Conservation (phyloP, 768 basidiomycete species). For the Cystoderma amianthinum region DNA sequence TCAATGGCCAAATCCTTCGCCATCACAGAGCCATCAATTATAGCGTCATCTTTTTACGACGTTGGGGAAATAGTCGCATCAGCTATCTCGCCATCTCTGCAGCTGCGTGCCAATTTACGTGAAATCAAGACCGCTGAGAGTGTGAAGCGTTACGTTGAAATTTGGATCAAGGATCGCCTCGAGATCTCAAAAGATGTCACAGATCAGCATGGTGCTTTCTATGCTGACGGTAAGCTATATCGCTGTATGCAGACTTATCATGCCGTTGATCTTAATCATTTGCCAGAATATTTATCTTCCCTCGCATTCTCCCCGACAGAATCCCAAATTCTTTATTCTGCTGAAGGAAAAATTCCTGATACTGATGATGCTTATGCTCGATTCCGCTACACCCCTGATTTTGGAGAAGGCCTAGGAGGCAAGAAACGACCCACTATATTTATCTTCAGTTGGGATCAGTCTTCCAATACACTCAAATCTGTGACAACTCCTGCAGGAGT, state of each 20-base stretch:
- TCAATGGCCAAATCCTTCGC: constrained; percentile 32
- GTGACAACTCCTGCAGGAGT: constrained; percentile 12
- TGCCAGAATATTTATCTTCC: constrained; percentile 41
- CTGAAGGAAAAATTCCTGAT: constrained; percentile 40
- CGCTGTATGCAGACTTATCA: not conserved
- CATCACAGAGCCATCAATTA: constrained; percentile 10
- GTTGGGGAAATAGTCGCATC: constrained; percentile 30
- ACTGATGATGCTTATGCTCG: constrained; percentile 29
- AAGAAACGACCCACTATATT: constrained; percentile 49
- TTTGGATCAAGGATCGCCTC: constrained; percentile 42
- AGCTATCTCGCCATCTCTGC: constrained; percentile 32
- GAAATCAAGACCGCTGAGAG: constrained; percentile 18
- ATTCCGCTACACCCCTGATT: constrained; percentile 50
- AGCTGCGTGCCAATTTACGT: constrained; percentile 39
- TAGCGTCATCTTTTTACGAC: constrained; percentile 24
- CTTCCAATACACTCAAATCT: not conserved
- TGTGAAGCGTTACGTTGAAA: constrained; percentile 49
- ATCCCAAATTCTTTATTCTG: constrained; percentile 48
- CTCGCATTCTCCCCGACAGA: constrained; percentile 51
- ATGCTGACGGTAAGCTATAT: constrained; percentile 44
- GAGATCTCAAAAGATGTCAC: constrained; percentile 50
- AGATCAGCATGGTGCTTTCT: constrained; percentile 50
- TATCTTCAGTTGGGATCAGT: constrained; percentile 39
- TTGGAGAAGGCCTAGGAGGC: constrained; percentile 56
- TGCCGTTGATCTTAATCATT: not conserved